These are phyloP conservation scores for Cryptosporidium andersoni DNA, from an alignment of 169 alveolate species.

Conservation along the genomic window DNA sequence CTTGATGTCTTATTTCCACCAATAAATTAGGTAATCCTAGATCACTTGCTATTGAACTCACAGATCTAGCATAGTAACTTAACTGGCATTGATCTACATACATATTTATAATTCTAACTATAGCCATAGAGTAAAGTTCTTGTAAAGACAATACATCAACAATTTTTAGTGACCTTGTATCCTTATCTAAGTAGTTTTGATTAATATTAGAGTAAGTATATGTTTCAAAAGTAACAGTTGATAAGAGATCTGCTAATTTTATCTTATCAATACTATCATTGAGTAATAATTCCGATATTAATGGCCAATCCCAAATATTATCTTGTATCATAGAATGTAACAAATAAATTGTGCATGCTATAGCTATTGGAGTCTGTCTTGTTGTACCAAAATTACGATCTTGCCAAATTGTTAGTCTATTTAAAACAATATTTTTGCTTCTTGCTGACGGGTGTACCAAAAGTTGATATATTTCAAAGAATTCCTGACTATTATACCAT, in stretches of 20 bases:
- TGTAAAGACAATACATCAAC: conserved; percentile 6
- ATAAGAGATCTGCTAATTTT: no score
- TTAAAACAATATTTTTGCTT: conserved; percentile 40
- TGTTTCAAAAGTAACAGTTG: background rate
- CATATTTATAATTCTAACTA: conserved; percentile 30
- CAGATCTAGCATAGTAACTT: conserved; percentile 43
- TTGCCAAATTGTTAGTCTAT: conserved; percentile 44
- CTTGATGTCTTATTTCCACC: conserved; percentile 63
- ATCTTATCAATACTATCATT: background rate
- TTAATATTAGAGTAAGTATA: background rate
- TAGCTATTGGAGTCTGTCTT: conserved; percentile 57
- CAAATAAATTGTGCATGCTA: conserved; percentile 31
- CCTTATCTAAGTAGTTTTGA: background rate
- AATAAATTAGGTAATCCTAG: conserved; percentile 41
- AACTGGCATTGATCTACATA: conserved; percentile 62
- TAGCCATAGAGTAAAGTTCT: conserved; percentile 30
- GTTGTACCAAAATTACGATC: conserved; percentile 45
- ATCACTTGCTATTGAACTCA: conserved; percentile 56
- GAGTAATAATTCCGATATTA: background rate
- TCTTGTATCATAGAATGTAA: conserved; percentile 59
- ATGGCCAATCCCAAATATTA: conserved; percentile 41
- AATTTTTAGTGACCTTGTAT: no score
- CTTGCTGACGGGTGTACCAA: conserved; percentile 21
- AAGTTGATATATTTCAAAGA: conserved; percentile 46
- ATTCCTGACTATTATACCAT: conserved; percentile 48